A percentile compares a stretch with the other conserved stretches of the same genome.
These are phyloP conservation scores for Leccinellum rugosiceps DNA, from an alignment of 768 basidiomycete species.

Conservation along the genomic window DNA sequence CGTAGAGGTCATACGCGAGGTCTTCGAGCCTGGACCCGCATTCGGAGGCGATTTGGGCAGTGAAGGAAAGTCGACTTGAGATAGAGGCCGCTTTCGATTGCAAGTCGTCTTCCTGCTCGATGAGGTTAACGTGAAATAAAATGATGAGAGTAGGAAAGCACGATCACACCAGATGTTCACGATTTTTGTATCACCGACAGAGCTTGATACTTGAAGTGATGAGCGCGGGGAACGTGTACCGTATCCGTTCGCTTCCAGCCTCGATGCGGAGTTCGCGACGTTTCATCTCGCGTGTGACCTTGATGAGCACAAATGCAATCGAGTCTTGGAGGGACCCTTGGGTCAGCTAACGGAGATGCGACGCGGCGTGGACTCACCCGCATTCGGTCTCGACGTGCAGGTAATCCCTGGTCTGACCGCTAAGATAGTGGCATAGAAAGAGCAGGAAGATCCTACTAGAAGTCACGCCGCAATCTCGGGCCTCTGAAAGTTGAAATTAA, in stretches of 20 bases:
- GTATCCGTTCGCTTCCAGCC: conserved; percentile 92
- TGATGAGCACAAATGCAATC: no score
- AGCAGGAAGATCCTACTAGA: no score
- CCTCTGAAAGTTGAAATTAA: no score
- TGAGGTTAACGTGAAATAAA: not conserved
- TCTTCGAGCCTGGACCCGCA: conserved; percentile 93
- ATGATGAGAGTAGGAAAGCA: not conserved
- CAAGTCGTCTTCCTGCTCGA: conserved; percentile 76
- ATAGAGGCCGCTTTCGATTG: conserved; percentile 79
- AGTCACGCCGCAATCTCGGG: no score
- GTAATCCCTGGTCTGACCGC: no score
- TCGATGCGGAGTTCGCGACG: conserved; percentile 32
- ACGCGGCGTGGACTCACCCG: no score
- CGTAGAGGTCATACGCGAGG: conserved; percentile 95
- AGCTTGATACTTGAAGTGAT: conserved; percentile 84
- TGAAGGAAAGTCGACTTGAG: conserved; percentile 87
- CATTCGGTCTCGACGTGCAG: no score
- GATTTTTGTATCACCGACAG: conserved; percentile 80
- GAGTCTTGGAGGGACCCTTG: no score
- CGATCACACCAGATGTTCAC: conserved; percentile 58
- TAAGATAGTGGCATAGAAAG: no score
- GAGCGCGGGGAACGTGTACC: conserved; percentile 54
- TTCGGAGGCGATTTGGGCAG: conserved; percentile 93
- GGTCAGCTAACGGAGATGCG: no score
- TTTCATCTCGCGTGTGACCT: no score